Conservation (phyloP, 257 asterid genomes). For the Solanum paucissectum region DNA sequence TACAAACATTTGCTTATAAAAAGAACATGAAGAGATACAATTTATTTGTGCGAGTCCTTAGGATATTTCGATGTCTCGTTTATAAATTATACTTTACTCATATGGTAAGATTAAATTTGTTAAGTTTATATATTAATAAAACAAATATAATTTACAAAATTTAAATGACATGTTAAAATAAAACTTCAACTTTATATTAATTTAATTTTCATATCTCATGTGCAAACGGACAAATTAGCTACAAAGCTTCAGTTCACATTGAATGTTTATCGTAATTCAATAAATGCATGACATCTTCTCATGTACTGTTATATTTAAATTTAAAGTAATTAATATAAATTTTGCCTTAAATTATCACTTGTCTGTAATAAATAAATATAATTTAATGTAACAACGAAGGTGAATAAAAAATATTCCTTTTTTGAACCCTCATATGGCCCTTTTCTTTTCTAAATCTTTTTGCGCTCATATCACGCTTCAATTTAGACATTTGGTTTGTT, state of each 20-base stretch:
- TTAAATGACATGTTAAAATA: background rate
- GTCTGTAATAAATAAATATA: background rate
- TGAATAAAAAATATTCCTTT: background rate
- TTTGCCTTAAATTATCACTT: background rate
- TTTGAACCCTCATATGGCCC: background rate
- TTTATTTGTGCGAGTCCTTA: background rate
- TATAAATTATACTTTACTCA: background rate
- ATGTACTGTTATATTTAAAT: background rate
- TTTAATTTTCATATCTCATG: background rate
- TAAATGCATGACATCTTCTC: background rate
- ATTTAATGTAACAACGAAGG: background rate
- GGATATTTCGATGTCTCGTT: accelerated
- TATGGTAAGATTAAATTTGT: background rate
- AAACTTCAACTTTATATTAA: background rate
- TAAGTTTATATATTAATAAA: background rate
- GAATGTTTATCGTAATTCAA: background rate
- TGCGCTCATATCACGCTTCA: background rate
- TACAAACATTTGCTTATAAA: background rate
- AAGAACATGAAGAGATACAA: background rate
- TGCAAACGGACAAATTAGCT: background rate
- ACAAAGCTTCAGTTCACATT: background rate
- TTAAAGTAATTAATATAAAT: background rate
- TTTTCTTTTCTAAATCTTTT: background rate
- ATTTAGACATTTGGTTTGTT: background rate
- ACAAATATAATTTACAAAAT: background rate